Evolutionary conservation across 495 filamentous ascomycete species (phyloP), one percentile per base, ranked within the genome.

Genomic region (Sporormia fimetaria): DNA sequence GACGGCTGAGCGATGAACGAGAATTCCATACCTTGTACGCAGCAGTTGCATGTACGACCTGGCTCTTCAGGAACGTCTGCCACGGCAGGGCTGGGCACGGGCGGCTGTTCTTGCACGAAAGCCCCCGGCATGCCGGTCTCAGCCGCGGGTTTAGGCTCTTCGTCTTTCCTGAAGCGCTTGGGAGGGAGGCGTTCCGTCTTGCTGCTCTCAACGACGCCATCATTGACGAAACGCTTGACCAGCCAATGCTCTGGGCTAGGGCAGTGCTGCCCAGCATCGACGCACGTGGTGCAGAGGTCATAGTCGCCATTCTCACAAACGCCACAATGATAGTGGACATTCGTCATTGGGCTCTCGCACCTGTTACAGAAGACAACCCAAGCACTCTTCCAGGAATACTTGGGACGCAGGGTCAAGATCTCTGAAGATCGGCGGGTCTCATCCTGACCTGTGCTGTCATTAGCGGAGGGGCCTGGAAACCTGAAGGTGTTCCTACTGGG

Each of bases 251-350:
- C 68, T 10, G 76, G 72, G 30, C 74, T 74, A 33, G 71, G 73
- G 66, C 92, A 99, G 25, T 80, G 71, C 18, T 78, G 68, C 44
- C 87, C 86, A 21, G 65, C 64, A 31, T 76, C 68, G 26, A 94
- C 75, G 59, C 90, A 99, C 21, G 66, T 57, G 39, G 73, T 71
- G 65, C 90, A 99, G 34, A 99, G 74, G 54, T 99, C 90, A 55
- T 85, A 99, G 61, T 99, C 92, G 21, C 90, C 90, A 37, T 79
- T 68, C 47, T 94, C 83, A 60, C 92, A 99, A 39, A 76, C 81
- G 53, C 82, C 80, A 67, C 90, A 99, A 63, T 99, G 90, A 59
- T 83, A 99, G 56, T 99, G 90, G 16, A 72, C 73, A 49, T 85
- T 76, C 23, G 76, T 68, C 51, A 95, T 84, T 23, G 76, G 70